These are phyloP conservation scores for Stentor roeselii DNA, from an alignment of 73 alveolate species.

Conservation along the genomic window DNA sequence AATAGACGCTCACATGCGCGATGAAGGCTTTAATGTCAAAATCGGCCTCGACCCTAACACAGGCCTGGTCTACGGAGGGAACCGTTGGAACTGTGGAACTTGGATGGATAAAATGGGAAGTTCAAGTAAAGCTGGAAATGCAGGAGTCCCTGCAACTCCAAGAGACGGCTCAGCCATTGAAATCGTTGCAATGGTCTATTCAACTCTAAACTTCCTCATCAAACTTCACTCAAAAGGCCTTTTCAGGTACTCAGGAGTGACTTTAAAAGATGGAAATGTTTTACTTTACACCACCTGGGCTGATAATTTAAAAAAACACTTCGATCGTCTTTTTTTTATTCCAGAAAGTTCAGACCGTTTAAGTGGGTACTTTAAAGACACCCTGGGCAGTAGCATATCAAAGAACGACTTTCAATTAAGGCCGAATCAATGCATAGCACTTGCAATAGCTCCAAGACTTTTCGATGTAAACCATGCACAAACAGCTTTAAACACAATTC, in stretches of 20 bases:
- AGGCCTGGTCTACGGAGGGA: conserved; percentile 96
- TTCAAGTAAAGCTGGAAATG: conserved; percentile 80
- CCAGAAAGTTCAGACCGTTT: neutral
- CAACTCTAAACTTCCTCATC: conserved; percentile 64
- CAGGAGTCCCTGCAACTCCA: conserved; percentile 96
- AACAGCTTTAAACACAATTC: conserved; percentile 56
- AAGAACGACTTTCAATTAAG: conserved; percentile 88
- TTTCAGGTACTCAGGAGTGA: conserved; percentile 46
- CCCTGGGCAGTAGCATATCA: conserved; percentile 55
- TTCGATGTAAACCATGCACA: conserved; percentile 76
- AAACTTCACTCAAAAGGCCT: conserved; percentile 22
- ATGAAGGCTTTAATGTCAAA: conserved; percentile 93
- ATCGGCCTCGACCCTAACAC: conserved; percentile 76
- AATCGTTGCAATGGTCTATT: conserved; percentile 78
- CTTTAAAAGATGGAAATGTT: conserved; percentile 58
- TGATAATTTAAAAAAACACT: neutral
- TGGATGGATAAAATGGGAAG: conserved; percentile 99
- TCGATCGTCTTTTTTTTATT: conserved; percentile 6
- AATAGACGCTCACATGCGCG: conserved; percentile 86
- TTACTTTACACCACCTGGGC: conserved; percentile 72
- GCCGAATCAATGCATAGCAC: conserved; percentile 86
- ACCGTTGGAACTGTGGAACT: conserved; percentile 92
- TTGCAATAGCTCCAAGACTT: conserved; percentile 93
- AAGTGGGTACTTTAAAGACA: conserved; percentile 54
- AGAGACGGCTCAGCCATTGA: conserved; percentile 99